phyloP scores from a whole-genome alignment of 345 rosid genomes.

The Draba incana region DNA sequence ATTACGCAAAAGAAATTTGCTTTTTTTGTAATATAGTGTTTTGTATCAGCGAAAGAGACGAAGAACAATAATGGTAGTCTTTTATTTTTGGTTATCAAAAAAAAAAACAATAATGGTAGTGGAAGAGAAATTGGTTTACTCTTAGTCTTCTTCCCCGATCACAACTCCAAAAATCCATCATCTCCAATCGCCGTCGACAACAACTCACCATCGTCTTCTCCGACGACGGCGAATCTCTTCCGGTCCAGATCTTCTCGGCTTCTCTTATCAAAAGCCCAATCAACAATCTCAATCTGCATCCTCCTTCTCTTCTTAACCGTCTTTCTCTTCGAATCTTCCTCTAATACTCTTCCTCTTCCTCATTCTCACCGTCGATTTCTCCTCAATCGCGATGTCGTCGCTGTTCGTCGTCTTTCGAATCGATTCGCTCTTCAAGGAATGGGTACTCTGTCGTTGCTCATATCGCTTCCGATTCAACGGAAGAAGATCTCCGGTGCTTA shows the following conservation, averaged over 20 bases:
- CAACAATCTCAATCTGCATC: conserved; percentile 78
- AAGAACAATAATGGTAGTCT: too few species aligned
- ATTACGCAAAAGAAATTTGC: too few species aligned
- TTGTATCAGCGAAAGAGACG: too few species aligned
- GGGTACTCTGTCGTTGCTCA: conserved; percentile 60
- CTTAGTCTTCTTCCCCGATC: conserved; percentile 79
- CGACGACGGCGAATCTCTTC: conserved; percentile 49
- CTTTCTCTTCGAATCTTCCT: conserved; percentile 74
- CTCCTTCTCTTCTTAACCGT: conserved; percentile 70
- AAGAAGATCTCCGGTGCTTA: conserved; percentile 57
- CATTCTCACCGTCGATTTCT: conserved; percentile 42
- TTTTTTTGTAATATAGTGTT: too few species aligned
- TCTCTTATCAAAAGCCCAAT: conserved; percentile 70
- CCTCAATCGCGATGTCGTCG: conserved; percentile 36
- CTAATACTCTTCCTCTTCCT: conserved; percentile 29
- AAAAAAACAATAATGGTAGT: too few species aligned
- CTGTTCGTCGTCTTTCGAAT: background rate
- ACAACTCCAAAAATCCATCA: conserved; percentile 1
- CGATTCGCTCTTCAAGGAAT: conserved; percentile 42
- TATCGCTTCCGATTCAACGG: conserved; percentile 54
- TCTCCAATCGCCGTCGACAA: background rate
- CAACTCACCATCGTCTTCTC: conserved; percentile 29
- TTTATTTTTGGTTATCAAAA: too few species aligned
- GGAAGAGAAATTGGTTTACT: conserved; percentile 65
- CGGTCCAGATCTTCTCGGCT: conserved; percentile 45